Percentiles rank a stretch among this genome's conserved stretches.
phyloP scores from a whole-genome alignment of 768 basidiomycete species.

The Xerocomus spinulosus region DNA sequence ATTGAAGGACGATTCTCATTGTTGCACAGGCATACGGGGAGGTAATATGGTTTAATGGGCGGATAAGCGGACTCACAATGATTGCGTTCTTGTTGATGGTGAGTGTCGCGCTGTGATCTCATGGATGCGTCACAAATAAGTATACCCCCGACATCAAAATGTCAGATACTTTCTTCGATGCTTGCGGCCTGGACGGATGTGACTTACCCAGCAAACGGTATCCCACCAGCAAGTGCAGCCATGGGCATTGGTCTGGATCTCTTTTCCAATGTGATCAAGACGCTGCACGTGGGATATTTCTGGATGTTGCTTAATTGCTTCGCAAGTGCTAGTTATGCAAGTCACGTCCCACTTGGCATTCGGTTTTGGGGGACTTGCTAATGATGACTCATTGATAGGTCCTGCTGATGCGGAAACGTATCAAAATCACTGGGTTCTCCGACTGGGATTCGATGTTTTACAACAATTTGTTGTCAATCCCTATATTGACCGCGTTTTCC shows the following conservation, averaged over 20 bases:
- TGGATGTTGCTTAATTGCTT: conserved; percentile 97
- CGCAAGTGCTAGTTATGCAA: conserved; percentile 84
- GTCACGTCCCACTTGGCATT: conserved; percentile 24
- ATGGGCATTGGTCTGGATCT: conserved; percentile 29
- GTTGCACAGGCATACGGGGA: conserved; percentile 85
- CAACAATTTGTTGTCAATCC: conserved; percentile 94
- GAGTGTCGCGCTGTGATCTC: conserved; percentile 13
- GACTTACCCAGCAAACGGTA: conserved; percentile 23
- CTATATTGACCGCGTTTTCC: conserved; percentile 79
- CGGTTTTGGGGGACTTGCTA: conserved; percentile 2
- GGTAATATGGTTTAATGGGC: conserved; percentile 93
- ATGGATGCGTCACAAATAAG: background rate
- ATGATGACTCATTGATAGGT: conserved; percentile 48
- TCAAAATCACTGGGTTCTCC: conserved; percentile 91
- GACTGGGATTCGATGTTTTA: conserved; percentile 99
- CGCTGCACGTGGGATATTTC: conserved; percentile 77
- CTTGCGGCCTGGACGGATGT: conserved; percentile 97
- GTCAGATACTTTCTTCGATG: conserved; percentile 83
- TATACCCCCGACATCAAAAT: background rate
- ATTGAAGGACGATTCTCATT: background rate
- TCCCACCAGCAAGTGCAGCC: conserved; percentile 25
- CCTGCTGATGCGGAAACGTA: conserved; percentile 91
- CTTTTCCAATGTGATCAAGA: conserved; percentile 45
- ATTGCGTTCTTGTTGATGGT: conserved; percentile 93
- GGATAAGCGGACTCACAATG: conserved; percentile 82